phyloP scores from a whole-genome alignment of 768 basidiomycete genomes.

The Pholiota microspora region DNA sequence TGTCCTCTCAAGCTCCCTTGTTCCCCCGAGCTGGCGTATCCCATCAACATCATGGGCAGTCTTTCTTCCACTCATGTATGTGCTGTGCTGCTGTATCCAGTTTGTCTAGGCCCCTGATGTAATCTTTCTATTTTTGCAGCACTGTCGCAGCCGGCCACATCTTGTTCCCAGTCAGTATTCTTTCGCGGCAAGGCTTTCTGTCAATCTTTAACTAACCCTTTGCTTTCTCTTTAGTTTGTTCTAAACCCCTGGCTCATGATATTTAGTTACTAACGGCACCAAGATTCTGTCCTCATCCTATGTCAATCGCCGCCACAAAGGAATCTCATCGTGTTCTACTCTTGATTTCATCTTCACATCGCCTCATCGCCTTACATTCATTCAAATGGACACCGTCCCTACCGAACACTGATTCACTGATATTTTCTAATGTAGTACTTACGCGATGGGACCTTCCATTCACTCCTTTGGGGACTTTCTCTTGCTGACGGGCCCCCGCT shows the following conservation, averaged over 20 bases:
- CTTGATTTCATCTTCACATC: constrained; percentile 5
- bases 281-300: background rate
- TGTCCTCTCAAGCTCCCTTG: constrained; percentile 48
- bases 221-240: constrained; percentile 49
- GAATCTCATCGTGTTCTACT: background rate
- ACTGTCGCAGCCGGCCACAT: constrained; percentile 66
- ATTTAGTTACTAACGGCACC: constrained; percentile 53
- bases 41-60: constrained; percentile 68
- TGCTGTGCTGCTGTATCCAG: constrained; percentile 10
- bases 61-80: constrained; percentile 69
- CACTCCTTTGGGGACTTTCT: background rate
- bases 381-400: constrained; percentile 23
- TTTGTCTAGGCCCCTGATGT: constrained; percentile 1
- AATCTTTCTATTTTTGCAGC: constrained; percentile 27
- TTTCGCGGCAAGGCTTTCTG: background rate
- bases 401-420: constrained; percentile 8
- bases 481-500: background rate
- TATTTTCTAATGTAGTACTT: constrained; percentile 4
- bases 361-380: constrained; percentile 11
- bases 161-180: constrained; percentile 63
- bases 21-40: constrained; percentile 67
- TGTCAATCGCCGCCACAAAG: background rate
- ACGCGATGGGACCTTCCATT: constrained; percentile 12
- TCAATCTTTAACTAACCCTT: constrained; percentile 3
- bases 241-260: constrained; percentile 91